These are phyloP conservation scores for Petunia secreta DNA, from an alignment of 257 asterid genomes.

Conservation along the genomic window DNA sequence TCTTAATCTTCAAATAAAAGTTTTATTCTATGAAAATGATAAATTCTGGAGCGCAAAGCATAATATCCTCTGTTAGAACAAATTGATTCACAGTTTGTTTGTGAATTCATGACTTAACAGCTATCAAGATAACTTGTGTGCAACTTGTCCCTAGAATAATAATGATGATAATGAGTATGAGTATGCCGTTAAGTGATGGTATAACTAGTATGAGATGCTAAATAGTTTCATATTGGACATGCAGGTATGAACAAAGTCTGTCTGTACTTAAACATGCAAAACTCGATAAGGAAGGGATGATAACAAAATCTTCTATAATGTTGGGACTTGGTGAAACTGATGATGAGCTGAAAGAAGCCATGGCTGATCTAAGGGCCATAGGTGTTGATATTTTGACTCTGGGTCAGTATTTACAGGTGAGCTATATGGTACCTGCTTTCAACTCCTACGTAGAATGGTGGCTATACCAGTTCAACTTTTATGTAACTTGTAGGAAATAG, in stretches of 20 bases:
- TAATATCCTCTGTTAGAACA: neutral
- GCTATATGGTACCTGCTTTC: constrained; percentile 13
- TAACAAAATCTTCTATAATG: constrained; percentile 93
- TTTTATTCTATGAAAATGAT: neutral
- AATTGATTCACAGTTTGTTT: neutral
- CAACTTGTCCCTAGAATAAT: neutral
- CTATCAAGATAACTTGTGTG: neutral
- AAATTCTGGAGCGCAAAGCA: neutral
- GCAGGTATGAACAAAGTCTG: constrained; percentile 91
- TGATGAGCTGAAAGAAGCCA: constrained; percentile 86
- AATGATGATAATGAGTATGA: neutral
- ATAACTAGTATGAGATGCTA: constrained; percentile 21
- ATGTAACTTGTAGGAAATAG: neutral
- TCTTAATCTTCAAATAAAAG: neutral
- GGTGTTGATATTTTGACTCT: constrained; percentile 90
- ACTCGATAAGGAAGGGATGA: constrained; percentile 78
- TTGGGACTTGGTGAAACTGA: constrained; percentile 98
- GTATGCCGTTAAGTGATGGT: neutral
- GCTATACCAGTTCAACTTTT: constrained; percentile 3
- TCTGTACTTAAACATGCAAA: constrained; percentile 90
- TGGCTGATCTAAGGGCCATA: constrained; percentile 89
- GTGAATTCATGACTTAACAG: neutral
- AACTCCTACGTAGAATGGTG: neutral
- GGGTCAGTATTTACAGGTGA: constrained; percentile 95
- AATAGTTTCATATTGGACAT: constrained; percentile 27